A percentile compares a stretch with the other conserved stretches of the same genome.
Conservation (phyloP, 371 early-diverging fungal species). For the Actinomucor elegans region DNA sequence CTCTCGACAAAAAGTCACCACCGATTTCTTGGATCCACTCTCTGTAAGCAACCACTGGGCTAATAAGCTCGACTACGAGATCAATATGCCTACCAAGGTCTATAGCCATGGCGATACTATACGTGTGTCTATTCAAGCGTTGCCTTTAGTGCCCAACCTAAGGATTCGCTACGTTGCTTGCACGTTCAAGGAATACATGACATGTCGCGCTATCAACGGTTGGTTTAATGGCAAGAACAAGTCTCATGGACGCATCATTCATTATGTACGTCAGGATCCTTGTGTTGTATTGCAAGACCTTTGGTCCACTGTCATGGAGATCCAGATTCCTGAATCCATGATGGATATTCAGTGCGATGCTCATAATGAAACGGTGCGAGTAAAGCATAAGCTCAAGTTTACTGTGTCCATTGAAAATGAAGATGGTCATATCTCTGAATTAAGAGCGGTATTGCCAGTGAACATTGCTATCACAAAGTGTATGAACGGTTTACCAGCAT, state of each 20-base stretch:
- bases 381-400: conserved; percentile 30
- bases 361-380: conserved; percentile 29
- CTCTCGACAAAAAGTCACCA: conserved; percentile 18
- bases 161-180: conserved; percentile 26
- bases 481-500: conserved; percentile 20
- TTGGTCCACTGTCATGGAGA: conserved; percentile 7
- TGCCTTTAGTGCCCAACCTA: conserved; percentile 9
- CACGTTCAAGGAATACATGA: conserved; percentile 45
- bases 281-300: conserved; percentile 11
- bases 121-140: conserved; percentile 17
- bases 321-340: conserved; percentile 28
- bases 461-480: conserved; percentile 20
- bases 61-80: conserved; percentile 29
- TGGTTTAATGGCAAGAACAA: conserved; percentile 36
- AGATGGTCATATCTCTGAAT: conserved; percentile 25
- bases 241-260: conserved; percentile 34
- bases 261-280: conserved; percentile 24
- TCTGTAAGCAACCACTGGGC: conserved; percentile 30
- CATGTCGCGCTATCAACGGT: conserved; percentile 28
- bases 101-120: conserved; percentile 29
- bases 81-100: conserved; percentile 28
- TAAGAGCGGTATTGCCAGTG: conserved; percentile 24
- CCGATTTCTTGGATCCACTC: conserved; percentile 25
- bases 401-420: conserved; percentile 17
- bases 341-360: conserved; percentile 32